Conservation (phyloP, 139 green algal species). For the Mychonastes homosphaera region DNA sequence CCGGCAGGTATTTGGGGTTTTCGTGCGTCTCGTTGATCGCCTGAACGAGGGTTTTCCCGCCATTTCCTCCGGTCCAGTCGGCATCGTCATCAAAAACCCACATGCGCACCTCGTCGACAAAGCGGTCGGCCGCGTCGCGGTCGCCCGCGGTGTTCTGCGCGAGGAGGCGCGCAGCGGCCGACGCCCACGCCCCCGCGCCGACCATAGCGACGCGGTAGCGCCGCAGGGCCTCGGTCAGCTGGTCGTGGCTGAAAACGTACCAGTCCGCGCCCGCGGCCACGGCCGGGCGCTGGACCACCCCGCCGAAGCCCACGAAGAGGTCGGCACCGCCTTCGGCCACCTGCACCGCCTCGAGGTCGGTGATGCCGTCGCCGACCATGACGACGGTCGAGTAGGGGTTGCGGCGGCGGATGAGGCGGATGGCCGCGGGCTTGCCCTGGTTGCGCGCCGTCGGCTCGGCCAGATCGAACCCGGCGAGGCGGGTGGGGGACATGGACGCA, state of each 20-base stretch:
- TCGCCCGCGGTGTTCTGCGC: slow-evolving; percentile 28
- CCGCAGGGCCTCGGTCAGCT: slow-evolving; percentile 24
- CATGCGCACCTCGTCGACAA: slow-evolving; percentile 41
- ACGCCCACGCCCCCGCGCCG: slow-evolving; percentile 48
- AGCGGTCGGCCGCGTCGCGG: slow-evolving; percentile 36
- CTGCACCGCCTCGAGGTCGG: slow-evolving; percentile 42
- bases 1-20: slow-evolving; percentile 57
- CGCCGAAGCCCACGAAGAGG: slow-evolving; percentile 55
- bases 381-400: slow-evolving; percentile 61
- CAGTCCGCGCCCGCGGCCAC: slow-evolving; percentile 49
- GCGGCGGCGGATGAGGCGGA: slow-evolving; percentile 31
- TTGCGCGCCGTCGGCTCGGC: slow-evolving; percentile 48
- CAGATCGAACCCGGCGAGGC: slow-evolving; percentile 56
- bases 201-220: slow-evolving; percentile 37
- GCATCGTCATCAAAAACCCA: slow-evolving; percentile 40
- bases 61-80: slow-evolving; percentile 51
- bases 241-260: slow-evolving; percentile 34
- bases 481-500: slow-evolving; percentile 15
- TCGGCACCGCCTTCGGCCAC: slow-evolving; percentile 37
- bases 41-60: slow-evolving; percentile 52
- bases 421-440: slow-evolving; percentile 33
- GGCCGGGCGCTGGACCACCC: slow-evolving; percentile 33
- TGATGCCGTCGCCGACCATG: slow-evolving; percentile 65
- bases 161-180: slow-evolving; percentile 37
- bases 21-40: slow-evolving; percentile 57